Evolutionary conservation across 1,284 basidiomycete species (phyloP).

Genomic region (Leccinum pachyderme): DNA sequence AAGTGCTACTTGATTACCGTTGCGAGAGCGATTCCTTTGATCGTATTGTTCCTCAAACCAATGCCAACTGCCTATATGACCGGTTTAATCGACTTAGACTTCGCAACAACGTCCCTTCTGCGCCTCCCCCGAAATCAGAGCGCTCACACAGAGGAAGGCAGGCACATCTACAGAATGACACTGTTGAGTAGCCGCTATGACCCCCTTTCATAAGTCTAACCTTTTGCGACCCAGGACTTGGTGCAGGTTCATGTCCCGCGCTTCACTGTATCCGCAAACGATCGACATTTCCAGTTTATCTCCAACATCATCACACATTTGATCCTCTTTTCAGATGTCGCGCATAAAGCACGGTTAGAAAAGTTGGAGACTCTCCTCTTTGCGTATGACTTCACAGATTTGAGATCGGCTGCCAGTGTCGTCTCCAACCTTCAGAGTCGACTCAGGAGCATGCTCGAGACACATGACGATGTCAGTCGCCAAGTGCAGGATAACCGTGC

Average conservation of each 20-base stretch:
- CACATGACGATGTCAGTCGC: constrained; percentile 51
- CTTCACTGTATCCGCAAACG: constrained; percentile 86
- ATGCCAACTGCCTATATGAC: constrained; percentile 86
- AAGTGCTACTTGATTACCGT: constrained; percentile 83
- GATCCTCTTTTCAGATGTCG: constrained; percentile 85
- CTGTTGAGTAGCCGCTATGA: constrained; percentile 44
- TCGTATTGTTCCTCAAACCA: constrained; percentile 87
- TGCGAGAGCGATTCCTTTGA: constrained; percentile 85
- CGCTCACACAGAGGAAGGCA: constrained; percentile 40
- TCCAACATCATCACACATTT: constrained; percentile 89
- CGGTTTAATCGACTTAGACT: constrained; percentile 92
- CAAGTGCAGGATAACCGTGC: constrained; percentile 41
- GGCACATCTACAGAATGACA: constrained; percentile 79
- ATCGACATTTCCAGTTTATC: constrained; percentile 84
- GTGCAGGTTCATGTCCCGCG: constrained; percentile 80
- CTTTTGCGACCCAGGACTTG: constrained; percentile 58
- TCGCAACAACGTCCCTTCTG: constrained; percentile 65
- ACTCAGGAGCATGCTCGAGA: constrained; percentile 68
- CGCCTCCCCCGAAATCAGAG: constrained; percentile 36
- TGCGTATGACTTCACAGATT: constrained; percentile 88
- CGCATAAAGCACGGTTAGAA: constrained; percentile 73
- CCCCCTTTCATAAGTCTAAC: constrained; percentile 13
- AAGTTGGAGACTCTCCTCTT: constrained; percentile 84
- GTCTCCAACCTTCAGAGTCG: constrained; percentile 76
- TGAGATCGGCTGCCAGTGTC: constrained; percentile 63